Base-by-base conservation (phyloP, 768 basidiomycete genomes). In the Coprinellus micaceus region DNA sequence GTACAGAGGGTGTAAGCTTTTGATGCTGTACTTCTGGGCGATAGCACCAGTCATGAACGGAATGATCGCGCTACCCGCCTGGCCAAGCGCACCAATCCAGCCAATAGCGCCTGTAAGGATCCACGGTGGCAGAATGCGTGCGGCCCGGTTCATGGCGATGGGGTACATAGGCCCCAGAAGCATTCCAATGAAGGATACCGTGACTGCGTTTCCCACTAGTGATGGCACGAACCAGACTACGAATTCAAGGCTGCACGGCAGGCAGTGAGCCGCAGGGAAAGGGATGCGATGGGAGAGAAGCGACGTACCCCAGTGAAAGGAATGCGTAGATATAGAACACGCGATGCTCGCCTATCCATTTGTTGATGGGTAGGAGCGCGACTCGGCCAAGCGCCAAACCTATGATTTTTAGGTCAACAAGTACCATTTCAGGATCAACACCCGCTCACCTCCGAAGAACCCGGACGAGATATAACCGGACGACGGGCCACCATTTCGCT, bases 111-210 rank as follows among this genome's bases (percentile, higher is more conserved):
- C 82, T 43, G 77, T 81, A 24, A 91, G 75, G 9, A 94, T 74
- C 78, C 85, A 86, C 6, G 77, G 76, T 5, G 91, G 92, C 7
- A 94, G 69, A 52, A 91, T 75, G 2, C 82, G 77, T 5, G 83
- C 79, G 1, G 85, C 73, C 41, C 88, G 81, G 64, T 87, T 89
- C 82, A 93, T 84, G 11, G 82, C 77, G 44, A 88, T 80, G 1
- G 86, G 87, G 64, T 86, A 90, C 72, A 90, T 82, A 2, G 88
- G 88, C 0, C 88, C 89, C 19, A 91, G 74, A 21, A 89, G 69
- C 6, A 89, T 46, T 15, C 89, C 89, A 15, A 89, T 71, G 48
- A 89, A 61, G 2, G 85, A 78, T 22, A 90, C 77, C 0, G 85
- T 82, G 2, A 90, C 74, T 1, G 82, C 88, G 60, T 81, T 77